Conservation (phyloP, 164 flowering plant genomes). For the Aristolochia contorta region DNA sequence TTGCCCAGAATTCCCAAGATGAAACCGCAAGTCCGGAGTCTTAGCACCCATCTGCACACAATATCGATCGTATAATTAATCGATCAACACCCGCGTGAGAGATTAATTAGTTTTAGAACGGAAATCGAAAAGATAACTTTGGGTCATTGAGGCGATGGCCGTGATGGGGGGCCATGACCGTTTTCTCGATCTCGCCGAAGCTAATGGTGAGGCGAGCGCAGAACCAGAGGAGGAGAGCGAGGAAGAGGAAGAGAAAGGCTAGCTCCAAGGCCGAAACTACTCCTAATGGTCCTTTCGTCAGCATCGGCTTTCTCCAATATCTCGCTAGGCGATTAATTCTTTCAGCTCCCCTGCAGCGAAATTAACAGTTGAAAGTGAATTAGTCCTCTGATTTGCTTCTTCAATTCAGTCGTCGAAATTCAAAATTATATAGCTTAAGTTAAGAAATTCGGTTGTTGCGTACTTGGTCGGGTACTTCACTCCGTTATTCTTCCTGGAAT, state of each 20-base stretch:
- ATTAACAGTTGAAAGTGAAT: not conserved
- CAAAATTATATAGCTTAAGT: too few species aligned
- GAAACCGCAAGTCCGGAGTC: constrained; percentile 27
- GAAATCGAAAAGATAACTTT: too few species aligned
- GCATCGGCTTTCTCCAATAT: constrained; percentile 35
- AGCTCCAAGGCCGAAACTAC: constrained; percentile 51
- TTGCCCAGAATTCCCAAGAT: constrained; percentile 62
- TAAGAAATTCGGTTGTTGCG: too few species aligned
- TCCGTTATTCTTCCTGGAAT: constrained; percentile 23
- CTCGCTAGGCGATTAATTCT: not conserved
- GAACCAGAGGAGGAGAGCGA: constrained; percentile 66
- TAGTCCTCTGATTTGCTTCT: not conserved
- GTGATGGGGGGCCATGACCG: not conserved
- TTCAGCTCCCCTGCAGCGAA: not conserved
- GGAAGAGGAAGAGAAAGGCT: constrained; percentile 45
- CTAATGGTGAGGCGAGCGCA: constrained; percentile 16
- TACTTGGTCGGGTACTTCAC: not conserved
- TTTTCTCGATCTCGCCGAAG: constrained; percentile 21
- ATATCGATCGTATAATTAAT: too few species aligned
- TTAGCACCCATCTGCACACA: constrained; percentile 70
- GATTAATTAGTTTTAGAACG: too few species aligned
- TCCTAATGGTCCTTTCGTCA: constrained; percentile 71
- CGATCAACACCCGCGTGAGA: too few species aligned
- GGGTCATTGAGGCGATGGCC: too few species aligned
- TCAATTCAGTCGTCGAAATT: too few species aligned